Percentiles rank a stretch among this genome's conserved stretches.
Conservation (phyloP, 495 filamentous ascomycete species). For the Chaetomidium leptoderma region DNA sequence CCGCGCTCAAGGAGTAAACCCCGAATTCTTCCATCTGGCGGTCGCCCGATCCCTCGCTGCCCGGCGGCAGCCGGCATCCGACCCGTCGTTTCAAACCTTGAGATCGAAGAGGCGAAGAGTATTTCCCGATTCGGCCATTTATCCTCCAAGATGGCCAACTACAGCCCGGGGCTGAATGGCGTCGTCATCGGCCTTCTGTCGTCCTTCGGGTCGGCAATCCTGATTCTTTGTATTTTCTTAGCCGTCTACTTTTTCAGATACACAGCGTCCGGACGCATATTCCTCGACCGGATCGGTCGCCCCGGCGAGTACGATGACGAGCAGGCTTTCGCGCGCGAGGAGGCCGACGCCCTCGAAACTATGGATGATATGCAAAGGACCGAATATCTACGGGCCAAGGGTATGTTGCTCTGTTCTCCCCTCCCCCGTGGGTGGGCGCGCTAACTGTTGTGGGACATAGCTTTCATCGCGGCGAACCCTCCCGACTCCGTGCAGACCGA, state of each 20-base stretch:
- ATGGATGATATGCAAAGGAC: conserved; percentile 92
- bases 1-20: background rate
- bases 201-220: conserved; percentile 87
- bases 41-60: conserved; percentile 20
- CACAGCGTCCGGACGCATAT: conserved; percentile 81
- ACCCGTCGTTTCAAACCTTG: conserved; percentile 16
- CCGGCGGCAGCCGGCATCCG: conserved; percentile 22
- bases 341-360: conserved; percentile 86
- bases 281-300: conserved; percentile 87
- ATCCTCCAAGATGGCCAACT: conserved; percentile 24
- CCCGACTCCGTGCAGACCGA: conserved; percentile 94
- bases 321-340: conserved; percentile 83
- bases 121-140: background rate
- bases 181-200: conserved; percentile 93
- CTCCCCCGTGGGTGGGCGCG: background rate
- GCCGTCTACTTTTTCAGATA: conserved; percentile 93
- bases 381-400: conserved; percentile 93
- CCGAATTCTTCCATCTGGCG: background rate
- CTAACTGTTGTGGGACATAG: conserved; percentile 46
- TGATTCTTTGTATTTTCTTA: conserved; percentile 75
- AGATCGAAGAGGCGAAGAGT: background rate
- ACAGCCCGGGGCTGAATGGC: conserved; percentile 54
- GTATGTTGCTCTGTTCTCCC: conserved; percentile 45
- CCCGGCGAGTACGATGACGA: conserved; percentile 98
- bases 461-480: conserved; percentile 90